Conservation (phyloP, 257 asterid species). For the Nicotiana attenuata region DNA sequence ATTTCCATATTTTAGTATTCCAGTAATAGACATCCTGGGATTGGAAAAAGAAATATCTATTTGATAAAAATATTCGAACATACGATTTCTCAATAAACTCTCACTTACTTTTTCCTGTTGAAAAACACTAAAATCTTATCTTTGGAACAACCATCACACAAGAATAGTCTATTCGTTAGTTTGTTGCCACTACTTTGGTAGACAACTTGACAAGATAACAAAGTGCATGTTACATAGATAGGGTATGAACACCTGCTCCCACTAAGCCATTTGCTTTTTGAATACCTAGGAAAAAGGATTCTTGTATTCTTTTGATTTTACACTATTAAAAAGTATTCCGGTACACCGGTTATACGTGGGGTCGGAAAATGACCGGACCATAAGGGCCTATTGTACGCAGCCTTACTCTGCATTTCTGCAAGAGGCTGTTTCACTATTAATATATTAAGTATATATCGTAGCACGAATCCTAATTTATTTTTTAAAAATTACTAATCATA, state of each 20-base stretch:
- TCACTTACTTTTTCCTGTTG: not conserved
- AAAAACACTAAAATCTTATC: not conserved
- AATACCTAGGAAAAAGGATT: not conserved
- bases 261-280: not conserved
- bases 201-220: not conserved
- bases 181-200: not conserved
- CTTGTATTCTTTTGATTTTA: not conserved
- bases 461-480: no score
- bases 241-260: not conserved
- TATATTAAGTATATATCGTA: no score
- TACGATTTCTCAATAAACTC: not conserved
- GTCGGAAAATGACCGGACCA: no score
- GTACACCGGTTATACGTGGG: no score
- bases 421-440: no score
- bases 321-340: no score
- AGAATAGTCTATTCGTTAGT: not conserved
- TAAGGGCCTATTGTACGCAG: no score
- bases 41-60: not conserved
- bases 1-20: not conserved
- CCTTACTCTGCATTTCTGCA: no score
- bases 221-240: not conserved
- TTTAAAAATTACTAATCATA: no score
- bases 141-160: not conserved
- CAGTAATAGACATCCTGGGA: not conserved
- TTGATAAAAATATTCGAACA: not conserved